Evolutionary conservation across 768 basidiomycete genomes (phyloP).

Genomic region (Xerocomellus intermedius): DNA sequence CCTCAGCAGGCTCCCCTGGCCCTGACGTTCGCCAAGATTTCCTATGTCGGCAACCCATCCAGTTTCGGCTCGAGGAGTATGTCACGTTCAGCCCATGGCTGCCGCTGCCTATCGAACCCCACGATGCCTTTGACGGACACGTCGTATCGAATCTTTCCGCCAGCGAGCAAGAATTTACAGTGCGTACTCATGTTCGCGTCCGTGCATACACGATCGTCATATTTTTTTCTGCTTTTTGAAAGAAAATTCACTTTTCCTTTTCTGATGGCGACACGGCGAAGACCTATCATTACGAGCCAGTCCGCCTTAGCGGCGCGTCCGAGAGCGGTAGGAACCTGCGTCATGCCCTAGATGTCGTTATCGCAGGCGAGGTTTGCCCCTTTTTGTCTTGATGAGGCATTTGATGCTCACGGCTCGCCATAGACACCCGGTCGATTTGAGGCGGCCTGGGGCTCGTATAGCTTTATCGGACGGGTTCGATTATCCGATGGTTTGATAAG

Average conservation of each 20-base stretch:
- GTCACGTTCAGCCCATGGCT: conserved; percentile 40
- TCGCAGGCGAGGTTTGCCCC: conserved; percentile 32
- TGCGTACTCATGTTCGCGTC: conserved; percentile 17
- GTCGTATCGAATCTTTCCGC: conserved; percentile 18
- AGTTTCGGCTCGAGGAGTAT: conserved; percentile 48
- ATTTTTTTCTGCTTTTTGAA: conserved; percentile 5
- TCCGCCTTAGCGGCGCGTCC: conserved; percentile 29
- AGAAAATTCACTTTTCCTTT: conserved; percentile 30
- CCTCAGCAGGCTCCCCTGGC: conserved; percentile 8
- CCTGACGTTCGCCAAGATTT: conserved; percentile 31
- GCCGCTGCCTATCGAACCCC: conserved; percentile 30
- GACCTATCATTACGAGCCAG: conserved; percentile 31
- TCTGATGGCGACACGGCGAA: conserved; percentile 26
- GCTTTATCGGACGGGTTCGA: conserved; percentile 55
- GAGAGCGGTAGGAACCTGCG: conserved; percentile 27
- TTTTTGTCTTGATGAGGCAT: conserved; percentile 20
- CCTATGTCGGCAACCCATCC: conserved; percentile 47
- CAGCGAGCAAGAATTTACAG: conserved; percentile 24
- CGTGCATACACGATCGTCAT: conserved; percentile 24
- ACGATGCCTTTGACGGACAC: conserved; percentile 23
- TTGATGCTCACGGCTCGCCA: conserved; percentile 21
- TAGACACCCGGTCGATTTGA: conserved; percentile 57
- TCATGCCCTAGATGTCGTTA: conserved; percentile 37
- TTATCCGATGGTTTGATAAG: conserved; percentile 55
- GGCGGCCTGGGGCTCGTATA: conserved; percentile 65